Base-by-base conservation (phyloP, 2,329 filamentous ascomycete genomes). In the Nothophoma quercina region DNA sequence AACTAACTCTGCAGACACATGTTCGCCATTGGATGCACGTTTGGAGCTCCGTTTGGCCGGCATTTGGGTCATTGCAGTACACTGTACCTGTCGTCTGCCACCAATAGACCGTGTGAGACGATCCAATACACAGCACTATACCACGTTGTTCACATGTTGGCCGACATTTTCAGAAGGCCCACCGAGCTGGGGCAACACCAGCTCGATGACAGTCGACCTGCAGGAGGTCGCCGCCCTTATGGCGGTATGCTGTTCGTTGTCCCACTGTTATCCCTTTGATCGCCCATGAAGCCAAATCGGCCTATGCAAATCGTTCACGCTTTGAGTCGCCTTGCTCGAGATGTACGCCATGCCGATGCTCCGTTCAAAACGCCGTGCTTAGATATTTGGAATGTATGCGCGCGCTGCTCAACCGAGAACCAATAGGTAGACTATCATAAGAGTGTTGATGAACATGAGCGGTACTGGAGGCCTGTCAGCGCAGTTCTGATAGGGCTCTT, bases 361-460 rank as follows among this genome's bases (percentile, higher is more conserved):
- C n/a, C 10, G 4, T 15, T 18, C 12, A 1, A 12, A 44, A 34
- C 7, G 43, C 23, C 28, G 5, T 29, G 26, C 22, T 40, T 15
- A 10, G 23, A 29, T 44, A 15, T 16, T 35, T 34, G 9, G 16
- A 8, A 13, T 22, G n/a, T 19, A 21, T 16, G 25, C 9, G 44
- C 38, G 32, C 33, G 23, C 29, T 40, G 51, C 52, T 73, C 68
- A 73, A 35, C 70, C 70, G 25, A 74, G 63, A 22, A 74, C 63
- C 10, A 75, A 54, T 23, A 72, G 63, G 54, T 75, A 75, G 7
- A 73, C 49, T 51, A 75, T 75, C 56, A 75, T 70, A 30, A 71
- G 55, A 5, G 72, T 73, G 54, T 75, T 75, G 55, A 75, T 74
- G 42, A 69, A 64, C 57, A 75, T 75, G 49, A 75, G 65, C 0